Conservation (phyloP, 768 basidiomycete genomes). For the Xanthoconium purpureum region DNA sequence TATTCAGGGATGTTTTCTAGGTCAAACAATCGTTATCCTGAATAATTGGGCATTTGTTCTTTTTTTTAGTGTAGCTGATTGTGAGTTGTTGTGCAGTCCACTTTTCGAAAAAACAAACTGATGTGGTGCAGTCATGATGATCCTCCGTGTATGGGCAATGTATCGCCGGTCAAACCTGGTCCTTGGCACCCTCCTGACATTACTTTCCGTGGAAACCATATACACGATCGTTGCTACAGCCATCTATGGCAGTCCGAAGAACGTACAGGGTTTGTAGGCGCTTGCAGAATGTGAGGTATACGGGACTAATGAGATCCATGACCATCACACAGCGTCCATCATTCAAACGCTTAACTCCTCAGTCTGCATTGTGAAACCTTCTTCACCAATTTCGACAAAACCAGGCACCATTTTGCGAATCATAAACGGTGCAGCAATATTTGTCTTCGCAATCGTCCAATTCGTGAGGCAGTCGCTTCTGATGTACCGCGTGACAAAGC, state of each 20-base stretch:
- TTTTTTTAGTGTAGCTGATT: constrained; percentile 1
- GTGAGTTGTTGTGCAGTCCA: not conserved
- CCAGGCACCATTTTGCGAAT: not conserved
- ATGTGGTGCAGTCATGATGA: not conserved
- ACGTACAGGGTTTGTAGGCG: not conserved
- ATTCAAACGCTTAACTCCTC: not conserved
- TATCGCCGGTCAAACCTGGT: not conserved
- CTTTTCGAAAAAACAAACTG: not conserved
- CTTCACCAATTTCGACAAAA: not conserved
- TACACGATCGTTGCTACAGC: not conserved
- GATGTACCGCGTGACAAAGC: not conserved
- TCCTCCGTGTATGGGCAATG: not conserved
- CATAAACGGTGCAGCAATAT: not conserved
- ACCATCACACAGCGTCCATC: not conserved
- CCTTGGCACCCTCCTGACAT: not conserved
- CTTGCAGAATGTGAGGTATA: not conserved
- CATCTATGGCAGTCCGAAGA: not conserved
- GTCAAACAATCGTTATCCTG: not conserved
- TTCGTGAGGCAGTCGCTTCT: not conserved
- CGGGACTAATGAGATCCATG: not conserved
- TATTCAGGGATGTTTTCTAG: not conserved
- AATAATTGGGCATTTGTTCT: not conserved
- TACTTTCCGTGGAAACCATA: not conserved
- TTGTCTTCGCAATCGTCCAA: not conserved
- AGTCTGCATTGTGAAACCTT: not conserved